These are phyloP conservation scores for Fusarium nurragi DNA, from an alignment of 2,329 filamentous ascomycete genomes.

Conservation along the genomic window DNA sequence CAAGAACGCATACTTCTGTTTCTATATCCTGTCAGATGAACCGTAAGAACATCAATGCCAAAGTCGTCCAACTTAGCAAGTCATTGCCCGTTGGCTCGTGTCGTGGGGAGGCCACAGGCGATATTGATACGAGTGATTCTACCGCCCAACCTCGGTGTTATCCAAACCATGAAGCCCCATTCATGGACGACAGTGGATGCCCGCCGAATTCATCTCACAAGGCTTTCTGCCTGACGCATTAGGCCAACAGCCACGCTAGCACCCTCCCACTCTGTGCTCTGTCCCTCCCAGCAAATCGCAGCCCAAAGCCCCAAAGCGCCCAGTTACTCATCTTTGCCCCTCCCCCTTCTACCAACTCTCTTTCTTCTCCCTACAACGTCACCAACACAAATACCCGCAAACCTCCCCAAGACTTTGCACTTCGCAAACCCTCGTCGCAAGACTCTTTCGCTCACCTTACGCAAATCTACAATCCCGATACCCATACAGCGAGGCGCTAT, in stretches of 20 bases:
- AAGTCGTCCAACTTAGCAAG: too few relatives aligned
- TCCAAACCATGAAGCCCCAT: conserved; percentile 4
- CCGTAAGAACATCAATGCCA: too few relatives aligned
- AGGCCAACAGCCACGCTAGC: conserved; percentile 9
- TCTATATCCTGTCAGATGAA: too few relatives aligned
- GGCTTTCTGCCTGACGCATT: conserved; percentile 8
- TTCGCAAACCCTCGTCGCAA: conserved; percentile 36
- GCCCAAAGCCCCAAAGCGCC: conserved; percentile 8
- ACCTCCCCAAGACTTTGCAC: conserved; percentile 26
- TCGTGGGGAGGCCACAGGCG: too few relatives aligned
- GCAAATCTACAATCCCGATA: conserved; percentile 16
- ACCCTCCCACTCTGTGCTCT: conserved; percentile 7
- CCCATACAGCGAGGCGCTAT: conserved; percentile 57
- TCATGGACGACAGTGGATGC: conserved; percentile 30
- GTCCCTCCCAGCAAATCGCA: conserved; percentile 6
- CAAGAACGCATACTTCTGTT: too few relatives aligned
- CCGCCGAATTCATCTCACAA: conserved; percentile 18
- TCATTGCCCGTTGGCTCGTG: too few relatives aligned
- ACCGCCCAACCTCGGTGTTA: neutral
- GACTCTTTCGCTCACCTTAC: conserved; percentile 10
- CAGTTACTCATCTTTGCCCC: conserved; percentile 41
- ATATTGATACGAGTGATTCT: too few relatives aligned
- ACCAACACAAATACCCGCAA: conserved; percentile 40
- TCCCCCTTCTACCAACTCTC: conserved; percentile 29
- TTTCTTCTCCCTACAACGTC: conserved; percentile 38